Percentiles rank a stretch among this genome's conserved stretches.
These are phyloP conservation scores for Cytospora piceicola DNA, from an alignment of 2,329 filamentous ascomycete species.

Conservation along the genomic window DNA sequence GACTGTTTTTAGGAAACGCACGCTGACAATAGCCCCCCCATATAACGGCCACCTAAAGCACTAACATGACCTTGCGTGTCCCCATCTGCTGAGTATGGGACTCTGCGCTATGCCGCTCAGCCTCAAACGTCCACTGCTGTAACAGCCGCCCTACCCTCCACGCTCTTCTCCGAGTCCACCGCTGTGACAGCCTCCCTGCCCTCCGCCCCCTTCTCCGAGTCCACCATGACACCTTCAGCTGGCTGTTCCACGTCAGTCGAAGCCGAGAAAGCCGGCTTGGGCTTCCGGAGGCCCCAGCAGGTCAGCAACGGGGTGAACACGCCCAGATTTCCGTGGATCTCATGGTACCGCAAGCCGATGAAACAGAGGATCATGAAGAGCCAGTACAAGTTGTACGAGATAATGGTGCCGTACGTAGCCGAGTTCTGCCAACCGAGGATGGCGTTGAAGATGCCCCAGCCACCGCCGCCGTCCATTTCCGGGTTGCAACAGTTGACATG, in stretches of 20 bases:
- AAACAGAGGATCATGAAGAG: conserved; percentile 61
- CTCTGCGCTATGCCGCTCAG: not conserved
- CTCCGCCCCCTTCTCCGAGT: not conserved
- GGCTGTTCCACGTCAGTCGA: not conserved
- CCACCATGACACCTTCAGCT: not conserved
- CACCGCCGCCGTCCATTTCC: conserved; percentile 64
- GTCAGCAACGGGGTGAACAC: not conserved
- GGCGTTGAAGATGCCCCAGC: conserved; percentile 75
- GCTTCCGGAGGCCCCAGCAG: conserved; percentile 2
- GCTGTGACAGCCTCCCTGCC: not conserved
- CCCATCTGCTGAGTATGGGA: not conserved
- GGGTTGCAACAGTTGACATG: conserved; percentile 72
- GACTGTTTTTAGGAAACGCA: too few species aligned
- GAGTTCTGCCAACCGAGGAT: conserved; percentile 73
- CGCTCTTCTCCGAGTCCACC: not conserved
- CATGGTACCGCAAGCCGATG: conserved; percentile 56
- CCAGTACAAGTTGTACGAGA: conserved; percentile 73
- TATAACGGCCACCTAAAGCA: not conserved
- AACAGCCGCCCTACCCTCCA: not conserved
- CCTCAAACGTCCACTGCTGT: not conserved
- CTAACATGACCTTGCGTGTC: not conserved
- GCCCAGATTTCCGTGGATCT: conserved; percentile 38
- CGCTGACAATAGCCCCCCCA: not conserved
- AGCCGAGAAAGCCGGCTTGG: not conserved
- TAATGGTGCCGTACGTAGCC: conserved; percentile 68